Evolutionary conservation across 2,329 filamentous ascomycete species (phyloP).

Genomic region (Clonostachys sp.): DNA sequence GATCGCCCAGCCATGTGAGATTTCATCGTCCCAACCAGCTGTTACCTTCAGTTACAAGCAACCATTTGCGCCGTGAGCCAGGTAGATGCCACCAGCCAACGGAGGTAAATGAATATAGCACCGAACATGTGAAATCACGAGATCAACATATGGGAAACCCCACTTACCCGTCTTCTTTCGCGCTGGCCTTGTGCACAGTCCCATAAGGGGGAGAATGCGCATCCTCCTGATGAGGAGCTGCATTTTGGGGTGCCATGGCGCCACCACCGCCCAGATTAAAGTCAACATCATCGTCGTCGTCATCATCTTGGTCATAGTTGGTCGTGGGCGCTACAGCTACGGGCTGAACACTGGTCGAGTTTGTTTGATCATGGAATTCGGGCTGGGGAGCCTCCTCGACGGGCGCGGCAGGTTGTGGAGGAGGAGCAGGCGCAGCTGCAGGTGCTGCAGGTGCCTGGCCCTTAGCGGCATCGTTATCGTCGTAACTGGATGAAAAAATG

Average conservation of each 20-base stretch:
- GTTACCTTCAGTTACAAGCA: no score
- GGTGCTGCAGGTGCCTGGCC: constrained; percentile 15
- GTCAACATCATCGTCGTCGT: constrained; percentile 54
- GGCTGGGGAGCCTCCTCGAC: neutral
- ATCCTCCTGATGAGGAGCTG: constrained; percentile 19
- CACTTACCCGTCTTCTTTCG: constrained; percentile 46
- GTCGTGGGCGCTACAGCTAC: neutral
- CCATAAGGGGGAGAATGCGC: constrained; percentile 24
- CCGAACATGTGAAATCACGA: no score
- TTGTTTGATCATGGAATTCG: constrained; percentile 2
- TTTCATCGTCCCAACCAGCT: no score
- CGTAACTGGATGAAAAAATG: constrained; percentile 45
- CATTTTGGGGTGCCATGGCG: constrained; percentile 16
- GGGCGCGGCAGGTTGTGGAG: constrained; percentile 12
- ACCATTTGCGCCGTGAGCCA: no score
- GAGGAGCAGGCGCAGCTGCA: constrained; percentile 15
- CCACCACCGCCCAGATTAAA: constrained; percentile 48
- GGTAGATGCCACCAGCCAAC: no score
- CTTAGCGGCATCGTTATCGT: constrained; percentile 53
- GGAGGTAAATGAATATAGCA: no score
- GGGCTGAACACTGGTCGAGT: constrained; percentile 13
- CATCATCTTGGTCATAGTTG: constrained; percentile 26
- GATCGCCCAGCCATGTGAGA: no score
- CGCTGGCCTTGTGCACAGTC: constrained; percentile 54
- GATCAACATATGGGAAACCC: neutral